Conservation (phyloP, 2,329 filamentous ascomycete genomes). For the Neofusicoccum ribis region DNA sequence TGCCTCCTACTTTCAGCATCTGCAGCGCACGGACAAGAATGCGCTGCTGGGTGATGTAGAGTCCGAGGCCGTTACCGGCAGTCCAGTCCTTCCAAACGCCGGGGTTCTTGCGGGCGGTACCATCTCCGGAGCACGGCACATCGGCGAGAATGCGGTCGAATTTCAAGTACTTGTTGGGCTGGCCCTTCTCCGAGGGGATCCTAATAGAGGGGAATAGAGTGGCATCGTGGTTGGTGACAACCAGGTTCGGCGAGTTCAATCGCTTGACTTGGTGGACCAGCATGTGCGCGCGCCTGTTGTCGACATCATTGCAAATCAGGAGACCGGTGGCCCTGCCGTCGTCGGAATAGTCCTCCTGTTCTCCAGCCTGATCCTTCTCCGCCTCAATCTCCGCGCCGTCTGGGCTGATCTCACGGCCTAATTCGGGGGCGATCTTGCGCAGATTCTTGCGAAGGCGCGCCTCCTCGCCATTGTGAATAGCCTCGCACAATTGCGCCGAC, state of each 20-base stretch:
- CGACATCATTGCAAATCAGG: conserved; percentile 91
- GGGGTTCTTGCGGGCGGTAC: conserved; percentile 88
- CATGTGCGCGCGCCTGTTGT: conserved; percentile 97
- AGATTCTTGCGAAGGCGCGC: conserved; percentile 74
- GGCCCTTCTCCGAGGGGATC: conserved; percentile 61
- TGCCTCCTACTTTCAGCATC: conserved; percentile 91
- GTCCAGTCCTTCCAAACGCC: conserved; percentile 96
- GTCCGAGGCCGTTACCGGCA: conserved; percentile 80
- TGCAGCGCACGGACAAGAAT: conserved; percentile 91
- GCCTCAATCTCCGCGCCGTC: conserved; percentile 35
- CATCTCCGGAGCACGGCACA: conserved; percentile 95
- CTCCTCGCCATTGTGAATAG: conserved; percentile 91
- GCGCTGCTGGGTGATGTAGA: conserved; percentile 82
- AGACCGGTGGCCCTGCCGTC: conserved; percentile 87
- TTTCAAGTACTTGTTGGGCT: conserved; percentile 76
- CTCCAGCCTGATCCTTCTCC: conserved; percentile 29
- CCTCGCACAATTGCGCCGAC: conserved; percentile 90
- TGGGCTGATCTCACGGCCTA: conserved; percentile 57
- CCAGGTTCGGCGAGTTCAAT: conserved; percentile 90
- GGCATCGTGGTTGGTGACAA: conserved; percentile 97
- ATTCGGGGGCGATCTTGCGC: conserved; percentile 61
- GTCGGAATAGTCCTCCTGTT: conserved; percentile 60
- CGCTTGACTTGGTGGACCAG: conserved; percentile 97
- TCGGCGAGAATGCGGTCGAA: conserved; percentile 96
- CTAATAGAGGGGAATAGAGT: conserved; percentile 92